A percentile compares a stretch with the other conserved stretches of the same genome.
Conservation (phyloP, 352 stramenopile genomes). For the Pythium rhizo-oryzae region DNA sequence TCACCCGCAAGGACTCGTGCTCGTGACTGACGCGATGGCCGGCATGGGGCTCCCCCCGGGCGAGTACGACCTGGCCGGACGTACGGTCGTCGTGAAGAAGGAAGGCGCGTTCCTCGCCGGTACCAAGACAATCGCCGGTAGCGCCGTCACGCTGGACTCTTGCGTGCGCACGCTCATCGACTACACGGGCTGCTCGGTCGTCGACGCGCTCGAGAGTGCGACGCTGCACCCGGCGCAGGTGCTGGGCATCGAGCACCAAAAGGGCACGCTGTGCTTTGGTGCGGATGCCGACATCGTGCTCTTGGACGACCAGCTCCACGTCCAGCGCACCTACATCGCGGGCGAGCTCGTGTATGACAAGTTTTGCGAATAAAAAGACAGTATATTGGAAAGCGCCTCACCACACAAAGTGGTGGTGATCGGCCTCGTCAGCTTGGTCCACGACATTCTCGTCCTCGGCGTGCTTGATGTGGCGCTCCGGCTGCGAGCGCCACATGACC, state of each 20-base stretch:
- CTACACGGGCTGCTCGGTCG: constrained; percentile 82
- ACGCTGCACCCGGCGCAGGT: constrained; percentile 76
- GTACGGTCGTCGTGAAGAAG: constrained; percentile 58
- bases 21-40: constrained; percentile 85
- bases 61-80: constrained; percentile 71
- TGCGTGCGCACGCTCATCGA: constrained; percentile 78
- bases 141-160: constrained; percentile 80
- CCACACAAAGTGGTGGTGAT: constrained; percentile 87
- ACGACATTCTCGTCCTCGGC: constrained; percentile 80
- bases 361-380: constrained; percentile 4
- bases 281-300: constrained; percentile 85
- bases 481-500: constrained; percentile 93
- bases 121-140: constrained; percentile 86
- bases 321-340: constrained; percentile 77
- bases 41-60: constrained; percentile 82
- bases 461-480: constrained; percentile 75
- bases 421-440: constrained; percentile 79
- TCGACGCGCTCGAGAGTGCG: constrained; percentile 74
- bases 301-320: constrained; percentile 65
- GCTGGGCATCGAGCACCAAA: constrained; percentile 56
- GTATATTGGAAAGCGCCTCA: constrained; percentile 23
- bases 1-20: constrained; percentile 76
- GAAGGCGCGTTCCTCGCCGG: constrained; percentile 54
- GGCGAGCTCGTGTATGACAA: constrained; percentile 62
- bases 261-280: constrained; percentile 77